A percentile compares a stretch with the other conserved stretches of the same genome.
phyloP scores from a whole-genome alignment of 2,329 filamentous ascomycete species.

The Rhynchosporium secalis region DNA sequence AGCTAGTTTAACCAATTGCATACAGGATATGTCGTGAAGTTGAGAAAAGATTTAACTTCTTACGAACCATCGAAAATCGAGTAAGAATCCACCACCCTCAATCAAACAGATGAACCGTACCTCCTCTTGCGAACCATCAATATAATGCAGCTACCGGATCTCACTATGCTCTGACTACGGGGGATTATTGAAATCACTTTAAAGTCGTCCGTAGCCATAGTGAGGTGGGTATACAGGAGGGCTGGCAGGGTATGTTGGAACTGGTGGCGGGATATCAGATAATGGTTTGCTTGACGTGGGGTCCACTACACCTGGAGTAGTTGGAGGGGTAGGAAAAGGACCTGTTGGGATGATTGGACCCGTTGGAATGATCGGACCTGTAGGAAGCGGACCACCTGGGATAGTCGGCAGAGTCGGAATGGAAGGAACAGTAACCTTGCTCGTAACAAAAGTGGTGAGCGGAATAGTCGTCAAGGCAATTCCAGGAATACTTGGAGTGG shows the following conservation, averaged over 20 bases:
- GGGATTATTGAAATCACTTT: not conserved
- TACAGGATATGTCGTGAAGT: not conserved
- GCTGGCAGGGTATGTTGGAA: constrained; percentile 9
- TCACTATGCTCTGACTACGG: not conserved
- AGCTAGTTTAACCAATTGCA: no score
- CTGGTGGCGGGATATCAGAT: constrained; percentile 1
- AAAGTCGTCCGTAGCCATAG: not conserved
- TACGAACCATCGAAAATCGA: not conserved
- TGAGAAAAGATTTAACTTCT: not conserved
- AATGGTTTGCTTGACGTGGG: not conserved
- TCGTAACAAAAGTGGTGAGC: constrained; percentile 4
- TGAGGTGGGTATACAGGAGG: constrained; percentile 2
- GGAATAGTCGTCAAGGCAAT: not conserved
- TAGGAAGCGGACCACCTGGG: not conserved
- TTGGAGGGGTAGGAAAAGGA: not conserved
- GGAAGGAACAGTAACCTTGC: not conserved
- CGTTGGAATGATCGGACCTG: not conserved
- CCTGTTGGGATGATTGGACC: not conserved
- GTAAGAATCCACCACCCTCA: no score
- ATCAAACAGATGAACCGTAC: not conserved
- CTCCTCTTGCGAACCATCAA: not conserved
- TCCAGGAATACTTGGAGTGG: not conserved
- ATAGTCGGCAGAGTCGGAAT: constrained; percentile 3
- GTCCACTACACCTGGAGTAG: not conserved
- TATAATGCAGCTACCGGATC: not conserved